phyloP scores from a whole-genome alignment of 441 rosid genomes.

The Erodium moschatum region DNA sequence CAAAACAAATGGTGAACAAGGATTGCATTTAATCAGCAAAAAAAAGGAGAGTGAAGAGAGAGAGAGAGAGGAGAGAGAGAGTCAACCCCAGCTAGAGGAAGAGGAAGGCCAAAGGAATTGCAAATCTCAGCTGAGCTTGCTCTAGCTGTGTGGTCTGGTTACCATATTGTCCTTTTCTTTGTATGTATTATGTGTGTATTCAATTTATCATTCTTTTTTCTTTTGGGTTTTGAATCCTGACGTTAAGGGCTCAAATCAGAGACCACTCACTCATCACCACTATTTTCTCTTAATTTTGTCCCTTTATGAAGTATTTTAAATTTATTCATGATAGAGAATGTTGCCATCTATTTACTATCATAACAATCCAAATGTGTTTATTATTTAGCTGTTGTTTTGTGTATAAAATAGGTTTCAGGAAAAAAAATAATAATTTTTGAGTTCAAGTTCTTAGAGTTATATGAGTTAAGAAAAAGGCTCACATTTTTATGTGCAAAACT shows the following conservation, averaged over 20 bases:
- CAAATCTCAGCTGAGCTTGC: conserved; percentile 5
- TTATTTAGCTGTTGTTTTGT: too few relatives aligned
- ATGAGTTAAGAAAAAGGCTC: too few relatives aligned
- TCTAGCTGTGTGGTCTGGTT: not conserved
- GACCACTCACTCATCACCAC: not conserved
- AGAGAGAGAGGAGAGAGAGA: conserved; percentile 6
- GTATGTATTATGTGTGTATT: not conserved
- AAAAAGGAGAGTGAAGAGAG: not conserved
- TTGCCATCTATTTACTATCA: not conserved
- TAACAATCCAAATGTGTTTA: too few relatives aligned
- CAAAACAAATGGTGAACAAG: conserved; percentile 27
- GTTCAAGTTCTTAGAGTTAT: too few relatives aligned
- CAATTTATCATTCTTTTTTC: too few relatives aligned
- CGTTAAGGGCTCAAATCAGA: not conserved
- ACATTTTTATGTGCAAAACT: too few relatives aligned
- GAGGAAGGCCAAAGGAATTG: not conserved
- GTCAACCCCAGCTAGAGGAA: conserved; percentile 6
- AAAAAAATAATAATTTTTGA: too few relatives aligned
- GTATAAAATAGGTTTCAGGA: too few relatives aligned
- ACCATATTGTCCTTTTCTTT: conserved; percentile 2
- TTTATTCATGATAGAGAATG: not conserved
- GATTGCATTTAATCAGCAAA: conserved; percentile 30
- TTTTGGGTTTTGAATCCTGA: too few relatives aligned
- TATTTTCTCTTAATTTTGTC: not conserved
- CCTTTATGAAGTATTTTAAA: not conserved